A percentile compares a stretch with the other conserved stretches of the same genome.
Evolutionary conservation across 805 yeast species (phyloP).

Genomic region (Suhomyces pyralidae): DNA sequence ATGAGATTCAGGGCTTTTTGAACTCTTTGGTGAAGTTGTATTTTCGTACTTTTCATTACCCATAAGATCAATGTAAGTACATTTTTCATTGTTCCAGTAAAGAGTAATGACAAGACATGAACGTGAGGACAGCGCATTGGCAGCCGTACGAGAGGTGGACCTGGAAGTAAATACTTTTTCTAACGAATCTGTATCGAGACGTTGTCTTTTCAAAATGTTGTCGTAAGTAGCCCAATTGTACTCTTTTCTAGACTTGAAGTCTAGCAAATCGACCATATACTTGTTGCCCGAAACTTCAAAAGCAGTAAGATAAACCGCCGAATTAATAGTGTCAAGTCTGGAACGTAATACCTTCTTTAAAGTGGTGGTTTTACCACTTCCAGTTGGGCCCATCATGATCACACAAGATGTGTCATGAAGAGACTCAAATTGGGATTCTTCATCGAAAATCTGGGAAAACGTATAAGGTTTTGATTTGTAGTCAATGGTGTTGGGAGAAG

Average conservation of each 20-base stretch:
- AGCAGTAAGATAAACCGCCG: conserved; percentile 19
- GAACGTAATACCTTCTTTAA: conserved; percentile 16
- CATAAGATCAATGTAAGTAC: conserved; percentile 27
- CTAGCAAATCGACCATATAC: conserved; percentile 24
- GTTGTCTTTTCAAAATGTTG: conserved; percentile 13
- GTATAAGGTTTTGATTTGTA: conserved; percentile 20
- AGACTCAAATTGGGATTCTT: conserved; percentile 7
- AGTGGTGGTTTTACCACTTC: conserved; percentile 33
- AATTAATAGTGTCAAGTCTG: conserved; percentile 6
- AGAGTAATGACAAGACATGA: conserved; percentile 27
- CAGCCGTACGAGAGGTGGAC: conserved; percentile 18
- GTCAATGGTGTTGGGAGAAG: conserved; percentile 13
- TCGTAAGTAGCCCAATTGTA: conserved; percentile 10
- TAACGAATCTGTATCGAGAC: conserved; percentile 5
- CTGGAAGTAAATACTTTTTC: conserved; percentile 16
- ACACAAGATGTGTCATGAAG: conserved; percentile 11
- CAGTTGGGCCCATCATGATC: conserved; percentile 29
- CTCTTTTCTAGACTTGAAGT: conserved; percentile 9
- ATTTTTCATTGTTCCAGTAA: conserved; percentile 15
- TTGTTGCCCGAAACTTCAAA: conserved; percentile 28
- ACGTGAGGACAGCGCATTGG: conserved; percentile 20
- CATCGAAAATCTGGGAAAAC: conserved; percentile 18
- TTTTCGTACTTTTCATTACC: conserved; percentile 27
- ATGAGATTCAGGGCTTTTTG: conserved; percentile 1
- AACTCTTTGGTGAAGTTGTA: neutral